A percentile compares a stretch with the other conserved stretches of the same genome.
phyloP scores from a whole-genome alignment of 768 basidiomycete genomes.

The Kwoniella shandongensis region DNA sequence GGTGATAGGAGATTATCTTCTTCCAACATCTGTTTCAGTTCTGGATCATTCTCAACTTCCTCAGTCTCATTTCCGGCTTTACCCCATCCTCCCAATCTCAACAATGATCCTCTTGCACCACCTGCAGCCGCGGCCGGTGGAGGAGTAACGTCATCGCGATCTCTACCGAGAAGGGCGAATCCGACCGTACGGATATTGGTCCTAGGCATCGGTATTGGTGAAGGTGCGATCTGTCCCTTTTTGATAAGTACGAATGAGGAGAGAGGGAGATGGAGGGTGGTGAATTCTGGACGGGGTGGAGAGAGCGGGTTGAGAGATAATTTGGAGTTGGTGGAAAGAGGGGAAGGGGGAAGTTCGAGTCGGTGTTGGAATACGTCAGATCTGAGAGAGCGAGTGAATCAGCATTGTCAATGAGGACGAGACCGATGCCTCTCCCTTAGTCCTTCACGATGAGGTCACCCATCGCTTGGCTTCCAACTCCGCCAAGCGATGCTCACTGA shows the following conservation, averaged over 20 bases:
- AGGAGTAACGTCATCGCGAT: constrained; percentile 52
- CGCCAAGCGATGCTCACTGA: no score
- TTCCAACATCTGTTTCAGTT: constrained; percentile 30
- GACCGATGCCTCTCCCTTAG: background rate
- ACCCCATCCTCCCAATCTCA: constrained; percentile 35
- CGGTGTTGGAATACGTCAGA: constrained; percentile 94
- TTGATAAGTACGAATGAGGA: constrained; percentile 57
- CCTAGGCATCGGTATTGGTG: constrained; percentile 71
- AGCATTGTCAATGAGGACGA: background rate
- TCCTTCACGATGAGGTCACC: no score
- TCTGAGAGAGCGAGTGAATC: constrained; percentile 54
- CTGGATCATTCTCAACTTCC: constrained; percentile 29
- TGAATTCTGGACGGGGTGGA: constrained; percentile 31
- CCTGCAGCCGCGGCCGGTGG: constrained; percentile 51
- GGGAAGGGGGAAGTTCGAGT: constrained; percentile 54
- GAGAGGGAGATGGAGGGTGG: constrained; percentile 71
- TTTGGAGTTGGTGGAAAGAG: constrained; percentile 32
- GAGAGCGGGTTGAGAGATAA: constrained; percentile 51
- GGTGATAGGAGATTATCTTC: constrained; percentile 11
- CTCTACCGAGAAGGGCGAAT: constrained; percentile 82
- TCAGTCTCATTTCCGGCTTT: constrained; percentile 6
- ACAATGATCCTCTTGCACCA: background rate
- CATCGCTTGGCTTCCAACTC: no score
- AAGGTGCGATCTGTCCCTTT: constrained; percentile 58
- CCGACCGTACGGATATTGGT: constrained; percentile 77